Evolutionary conservation across 208 protist genomes (phyloP).

Genomic region (Trypanosomatidae sp.): DNA sequence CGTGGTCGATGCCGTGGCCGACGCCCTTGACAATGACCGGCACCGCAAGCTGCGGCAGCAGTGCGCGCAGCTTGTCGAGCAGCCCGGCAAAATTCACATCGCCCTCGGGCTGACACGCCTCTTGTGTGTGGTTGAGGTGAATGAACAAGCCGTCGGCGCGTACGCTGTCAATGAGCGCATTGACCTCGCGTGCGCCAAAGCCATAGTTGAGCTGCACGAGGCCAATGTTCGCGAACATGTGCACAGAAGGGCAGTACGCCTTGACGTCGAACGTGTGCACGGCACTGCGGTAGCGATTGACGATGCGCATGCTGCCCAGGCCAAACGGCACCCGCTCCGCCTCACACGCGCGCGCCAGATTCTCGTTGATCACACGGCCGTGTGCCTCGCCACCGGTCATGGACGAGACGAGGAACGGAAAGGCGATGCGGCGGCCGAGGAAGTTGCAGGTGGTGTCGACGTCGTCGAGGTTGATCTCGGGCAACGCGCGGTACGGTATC

Average conservation of each 20-base stretch:
- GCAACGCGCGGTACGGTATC: conserved; percentile 78
- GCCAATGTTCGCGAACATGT: conserved; percentile 88
- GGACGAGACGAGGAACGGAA: conserved; percentile 81
- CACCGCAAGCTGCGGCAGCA: conserved; percentile 74
- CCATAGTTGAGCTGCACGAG: conserved; percentile 90
- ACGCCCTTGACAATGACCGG: conserved; percentile 86
- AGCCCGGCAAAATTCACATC: conserved; percentile 85
- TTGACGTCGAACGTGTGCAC: conserved; percentile 85
- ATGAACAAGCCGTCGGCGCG: conserved; percentile 84
- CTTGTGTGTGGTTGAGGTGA: conserved; percentile 86
- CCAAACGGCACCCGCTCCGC: conserved; percentile 80
- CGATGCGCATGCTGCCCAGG: conserved; percentile 83
- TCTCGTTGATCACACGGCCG: conserved; percentile 86
- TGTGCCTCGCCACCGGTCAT: conserved; percentile 87
- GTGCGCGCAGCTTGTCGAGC: conserved; percentile 41
- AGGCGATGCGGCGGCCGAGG: conserved; percentile 56
- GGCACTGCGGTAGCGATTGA: conserved; percentile 75
- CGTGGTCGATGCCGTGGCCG: conserved; percentile 80
- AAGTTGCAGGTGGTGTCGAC: conserved; percentile 72
- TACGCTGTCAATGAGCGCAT: conserved; percentile 66
- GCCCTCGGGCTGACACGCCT: conserved; percentile 84
- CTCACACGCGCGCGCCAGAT: conserved; percentile 82
- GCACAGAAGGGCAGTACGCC: conserved; percentile 71
- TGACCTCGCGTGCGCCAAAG: conserved; percentile 75
- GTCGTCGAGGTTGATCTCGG: conserved; percentile 61